These are phyloP conservation scores for Seiridium unicorne DNA, from an alignment of 2,329 filamentous ascomycete genomes.

Conservation along the genomic window DNA sequence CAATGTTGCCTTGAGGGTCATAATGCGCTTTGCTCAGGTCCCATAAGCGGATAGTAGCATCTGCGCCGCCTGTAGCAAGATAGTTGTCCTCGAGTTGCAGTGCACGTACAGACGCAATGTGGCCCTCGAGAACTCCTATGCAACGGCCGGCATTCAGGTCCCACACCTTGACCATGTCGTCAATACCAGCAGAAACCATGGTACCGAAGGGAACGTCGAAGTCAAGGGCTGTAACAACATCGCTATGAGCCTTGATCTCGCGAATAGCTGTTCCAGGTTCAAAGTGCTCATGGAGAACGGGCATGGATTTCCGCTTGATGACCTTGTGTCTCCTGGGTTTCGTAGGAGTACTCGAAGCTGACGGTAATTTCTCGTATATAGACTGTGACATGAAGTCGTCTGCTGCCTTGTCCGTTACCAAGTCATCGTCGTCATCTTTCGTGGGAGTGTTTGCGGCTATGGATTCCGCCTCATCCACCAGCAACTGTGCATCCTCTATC, in stretches of 20 bases:
- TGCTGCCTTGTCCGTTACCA: conserved; percentile 49
- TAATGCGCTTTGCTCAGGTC: conserved; percentile 88
- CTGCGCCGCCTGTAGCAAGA: conserved; percentile 89
- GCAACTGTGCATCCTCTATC: conserved; percentile 59
- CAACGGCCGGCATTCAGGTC: conserved; percentile 91
- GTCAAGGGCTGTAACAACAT: conserved; percentile 85
- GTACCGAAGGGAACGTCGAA: conserved; percentile 98
- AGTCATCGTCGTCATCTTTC: conserved; percentile 38
- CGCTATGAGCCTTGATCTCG: conserved; percentile 84
- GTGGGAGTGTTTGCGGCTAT: conserved; percentile 48
- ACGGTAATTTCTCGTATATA: conserved; percentile 88
- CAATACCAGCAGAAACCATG: conserved; percentile 86
- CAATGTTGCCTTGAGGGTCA: conserved; percentile 64
- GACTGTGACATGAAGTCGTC: conserved; percentile 93
- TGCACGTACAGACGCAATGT: conserved; percentile 88
- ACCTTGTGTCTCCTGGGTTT: conserved; percentile 53
- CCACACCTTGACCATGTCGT: conserved; percentile 95
- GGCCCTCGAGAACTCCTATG: conserved; percentile 87
- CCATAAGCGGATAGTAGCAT: conserved; percentile 93
- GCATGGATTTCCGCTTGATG: conserved; percentile 79
- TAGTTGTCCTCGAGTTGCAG: conserved; percentile 96
- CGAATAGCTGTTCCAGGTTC: conserved; percentile 85
- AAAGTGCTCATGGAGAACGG: conserved; percentile 92
- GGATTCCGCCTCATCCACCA: conserved; percentile 58
- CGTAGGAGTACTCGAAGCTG: conserved; percentile 45